Base-by-base conservation (phyloP, 805 yeast genomes). In the Schwanniomyces occidentalis region DNA sequence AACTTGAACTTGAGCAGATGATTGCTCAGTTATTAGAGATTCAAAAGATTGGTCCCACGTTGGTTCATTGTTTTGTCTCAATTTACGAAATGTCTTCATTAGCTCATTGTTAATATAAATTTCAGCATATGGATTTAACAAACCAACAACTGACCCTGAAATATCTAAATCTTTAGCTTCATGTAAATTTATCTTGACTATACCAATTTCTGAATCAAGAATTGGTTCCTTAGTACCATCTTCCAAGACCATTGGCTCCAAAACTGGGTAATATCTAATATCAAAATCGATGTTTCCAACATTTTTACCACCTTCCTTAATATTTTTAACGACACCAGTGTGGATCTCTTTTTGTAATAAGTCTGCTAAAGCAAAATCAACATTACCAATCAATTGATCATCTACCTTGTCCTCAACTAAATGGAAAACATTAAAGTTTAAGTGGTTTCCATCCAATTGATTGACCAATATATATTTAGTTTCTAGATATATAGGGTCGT, bases 21-120 rank as follows among this genome's bases (percentile, higher is more conserved):
- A 69, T 54, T 81, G 85, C 18, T 82, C 72, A 5, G 80, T 72
- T 23, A 85, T 62, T 45, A 85, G 67, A 4, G 76, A 53, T 58
- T 85, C 95, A 37, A 78, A 58, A 18, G 71, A 55, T 48, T 79
- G 78, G 40, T 78, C 80, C 80, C 85, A 85, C 8, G 80, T 63
- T 12, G 95, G 95, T 49, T 80, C 87, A 49, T 84, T 85, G 6
- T 79, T 71, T 51, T 77, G 73, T 49, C 77, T 80, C 53, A 84
- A 66, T 20, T 75, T 72, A 65, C 93, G 77, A 35, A 79, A 75
- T 5, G 62, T 63, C 48, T 74, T 73, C n/a, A 73, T 68, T 35
- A 76, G 59, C 42, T 78, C 73, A 24, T 73, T 73, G 54, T 82
- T 77, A 32, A 83, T 56, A 46, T 62, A 77, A 14, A 85, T 55